Evolutionary conservation across 352 stramenopile genomes (phyloP).

Genomic region (Globisporangium abappressorium): DNA sequence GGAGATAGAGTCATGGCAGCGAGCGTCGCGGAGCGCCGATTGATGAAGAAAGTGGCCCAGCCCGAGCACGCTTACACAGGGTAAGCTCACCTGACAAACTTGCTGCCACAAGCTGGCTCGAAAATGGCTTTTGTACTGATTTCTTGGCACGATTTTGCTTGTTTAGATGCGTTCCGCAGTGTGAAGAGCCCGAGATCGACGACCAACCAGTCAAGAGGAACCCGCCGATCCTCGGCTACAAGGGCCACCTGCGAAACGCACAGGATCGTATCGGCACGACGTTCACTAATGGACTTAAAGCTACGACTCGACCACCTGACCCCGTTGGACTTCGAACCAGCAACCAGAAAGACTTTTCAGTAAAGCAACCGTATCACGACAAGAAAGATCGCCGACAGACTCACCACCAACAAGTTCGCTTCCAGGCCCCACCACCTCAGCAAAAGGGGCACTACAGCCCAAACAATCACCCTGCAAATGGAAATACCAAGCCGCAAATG

Average conservation of each 20-base stretch:
- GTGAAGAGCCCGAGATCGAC: constrained; percentile 20
- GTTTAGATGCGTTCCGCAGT: constrained; percentile 28
- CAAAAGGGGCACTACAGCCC: not conserved
- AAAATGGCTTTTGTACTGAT: not conserved
- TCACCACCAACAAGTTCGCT: not conserved
- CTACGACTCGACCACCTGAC: constrained; percentile 24
- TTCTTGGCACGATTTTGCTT: not conserved
- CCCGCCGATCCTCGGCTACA: constrained; percentile 59
- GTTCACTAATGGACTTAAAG: constrained; percentile 57
- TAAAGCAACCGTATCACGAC: not conserved
- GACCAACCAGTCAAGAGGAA: constrained; percentile 21
- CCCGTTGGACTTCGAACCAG: constrained; percentile 3
- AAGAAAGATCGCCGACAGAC: not conserved
- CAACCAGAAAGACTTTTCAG: not conserved
- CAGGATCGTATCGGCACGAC: constrained; percentile 64
- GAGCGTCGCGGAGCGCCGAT: constrained; percentile 48
- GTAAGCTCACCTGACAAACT: constrained; percentile 15
- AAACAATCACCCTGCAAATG: not conserved
- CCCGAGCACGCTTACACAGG: constrained; percentile 72
- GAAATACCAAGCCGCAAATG: not conserved
- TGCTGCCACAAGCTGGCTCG: not conserved
- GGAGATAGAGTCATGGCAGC: constrained; percentile 17
- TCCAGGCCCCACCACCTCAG: constrained; percentile 11
- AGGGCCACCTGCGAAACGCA: constrained; percentile 50
- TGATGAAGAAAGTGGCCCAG: constrained; percentile 66